Evolutionary conservation across 1,139 yeast genomes (phyloP).

Genomic region (Kodamaea alishanica): DNA sequence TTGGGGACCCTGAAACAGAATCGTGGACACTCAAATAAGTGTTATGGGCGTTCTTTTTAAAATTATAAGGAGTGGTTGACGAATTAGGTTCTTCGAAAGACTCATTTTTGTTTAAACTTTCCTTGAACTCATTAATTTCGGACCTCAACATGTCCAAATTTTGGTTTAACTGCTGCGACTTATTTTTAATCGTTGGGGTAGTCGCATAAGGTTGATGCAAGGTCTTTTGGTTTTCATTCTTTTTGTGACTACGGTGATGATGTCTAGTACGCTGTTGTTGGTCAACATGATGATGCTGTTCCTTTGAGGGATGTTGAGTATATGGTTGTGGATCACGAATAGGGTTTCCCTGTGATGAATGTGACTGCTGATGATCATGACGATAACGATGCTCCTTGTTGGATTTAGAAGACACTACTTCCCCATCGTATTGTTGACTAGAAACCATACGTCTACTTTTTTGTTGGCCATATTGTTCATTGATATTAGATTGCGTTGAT

Average conservation of each 20-base stretch:
- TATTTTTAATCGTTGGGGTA: conserved; percentile 17
- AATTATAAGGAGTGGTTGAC: conserved; percentile 5
- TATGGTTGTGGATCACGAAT: conserved; percentile 1
- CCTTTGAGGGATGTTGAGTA: conserved; percentile 2
- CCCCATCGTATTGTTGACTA: too few species aligned
- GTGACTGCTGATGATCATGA: not conserved
- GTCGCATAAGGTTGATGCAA: conserved; percentile 17
- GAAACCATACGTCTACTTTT: conserved; percentile 1
- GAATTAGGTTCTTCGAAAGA: conserved; percentile 2
- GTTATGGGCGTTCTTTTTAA: conserved; percentile 2
- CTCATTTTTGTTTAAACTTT: conserved; percentile 35
- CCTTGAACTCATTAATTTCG: conserved; percentile 48
- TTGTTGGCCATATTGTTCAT: conserved; percentile 2
- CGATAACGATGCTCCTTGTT: not conserved
- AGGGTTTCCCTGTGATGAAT: conserved; percentile 1
- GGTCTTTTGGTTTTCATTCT: conserved; percentile 9
- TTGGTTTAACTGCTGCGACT: conserved; percentile 38
- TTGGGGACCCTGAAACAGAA: not conserved
- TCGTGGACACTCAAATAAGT: not conserved
- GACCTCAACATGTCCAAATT: conserved; percentile 41
- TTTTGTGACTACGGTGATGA: conserved; percentile 15
- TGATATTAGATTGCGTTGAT: conserved; percentile 10
- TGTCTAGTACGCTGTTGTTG: conserved; percentile 12
- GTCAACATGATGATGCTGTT: conserved; percentile 3
- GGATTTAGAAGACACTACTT: not conserved